A percentile compares a stretch with the other conserved stretches of the same genome.
These are phyloP conservation scores for Cryoendolithus antarcticus DNA, from an alignment of 2,329 filamentous ascomycete species.

Conservation along the genomic window DNA sequence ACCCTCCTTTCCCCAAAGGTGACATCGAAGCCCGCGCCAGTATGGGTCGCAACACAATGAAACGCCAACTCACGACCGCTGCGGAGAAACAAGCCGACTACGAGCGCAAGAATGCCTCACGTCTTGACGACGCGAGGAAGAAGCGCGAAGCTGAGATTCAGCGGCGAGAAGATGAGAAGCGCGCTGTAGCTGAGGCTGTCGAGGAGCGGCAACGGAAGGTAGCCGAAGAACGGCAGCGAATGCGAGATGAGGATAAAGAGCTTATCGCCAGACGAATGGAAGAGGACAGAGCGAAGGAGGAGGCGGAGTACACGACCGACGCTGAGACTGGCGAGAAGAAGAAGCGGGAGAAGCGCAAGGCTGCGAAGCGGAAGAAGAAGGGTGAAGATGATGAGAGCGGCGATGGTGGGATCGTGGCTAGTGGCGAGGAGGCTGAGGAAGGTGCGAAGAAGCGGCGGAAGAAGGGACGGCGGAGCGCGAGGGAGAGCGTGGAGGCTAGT, in stretches of 20 bases:
- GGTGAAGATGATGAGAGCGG: slow-evolving; percentile 28
- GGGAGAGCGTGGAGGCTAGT: slow-evolving; percentile 28
- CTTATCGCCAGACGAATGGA: slow-evolving; percentile 59
- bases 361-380: slow-evolving; percentile 35
- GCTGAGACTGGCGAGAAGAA: slow-evolving; percentile 69
- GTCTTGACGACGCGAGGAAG: slow-evolving; percentile 68
- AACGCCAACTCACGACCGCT: slow-evolving; percentile 77
- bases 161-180: slow-evolving; percentile 64
- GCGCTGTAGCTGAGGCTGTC: slow-evolving; percentile 55
- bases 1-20: slow-evolving; percentile 74
- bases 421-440: slow-evolving; percentile 21
- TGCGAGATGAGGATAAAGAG: slow-evolving; percentile 60
- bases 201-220: slow-evolving; percentile 68
- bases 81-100: slow-evolving; percentile 78
- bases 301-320: slow-evolving; percentile 71
- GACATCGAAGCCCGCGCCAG: slow-evolving; percentile 91
- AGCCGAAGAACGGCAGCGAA: slow-evolving; percentile 67
- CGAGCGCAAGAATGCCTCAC: slow-evolving; percentile 83
- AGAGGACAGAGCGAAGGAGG: slow-evolving; percentile 50
- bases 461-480: slow-evolving; percentile 47
- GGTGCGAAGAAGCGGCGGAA: slow-evolving; percentile 30
- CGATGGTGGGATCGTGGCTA: slow-evolving; percentile 28
- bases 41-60: slow-evolving; percentile 93
- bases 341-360: slow-evolving; percentile 60
- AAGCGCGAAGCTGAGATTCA: slow-evolving; percentile 69